Base-by-base conservation (phyloP, 192 early-diverging fungal species). In the Gigaspora rosea region DNA sequence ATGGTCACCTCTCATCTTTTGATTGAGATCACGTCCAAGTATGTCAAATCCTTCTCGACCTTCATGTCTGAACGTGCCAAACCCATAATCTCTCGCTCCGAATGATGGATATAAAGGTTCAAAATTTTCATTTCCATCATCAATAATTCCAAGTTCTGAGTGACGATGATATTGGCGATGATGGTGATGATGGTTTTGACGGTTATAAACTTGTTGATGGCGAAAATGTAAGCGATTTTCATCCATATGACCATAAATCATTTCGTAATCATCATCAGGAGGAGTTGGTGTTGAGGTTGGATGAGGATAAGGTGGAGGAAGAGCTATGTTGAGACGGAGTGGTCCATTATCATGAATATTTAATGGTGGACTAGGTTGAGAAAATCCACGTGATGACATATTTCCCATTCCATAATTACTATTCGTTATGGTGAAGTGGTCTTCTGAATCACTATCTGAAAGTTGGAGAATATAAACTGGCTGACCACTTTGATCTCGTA, bases 201-300 rank as follows among this genome's bases (percentile, higher is more conserved):
- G 32, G 47, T 41, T 36, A 50, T 46, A 20, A 48, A 46, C 20
- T 50, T 69, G n/a, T n/a, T n/a, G 67, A 69, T 69, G 67, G 0
- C n/a, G 47, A 69, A 7, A 69, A 11, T 69, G 67, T 27, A 62
- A 13, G 13, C 35, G 69, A 71, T 35, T 49, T 52, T 54, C 36
- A 5, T 41, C 36, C 2, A 41, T 41, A 5, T 5, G 2, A 41
- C 36, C 18, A 51, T 69, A 46, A 69, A 48, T n/a, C 47, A 69
- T 50, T 27, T 69, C 67, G 49, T 51, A 69, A 50, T 69, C 67
- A 6, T 69, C 67, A 16, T 69, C 67, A 32, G 67, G 67, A 48
- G 67, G 67, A 32, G 67, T 69, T 69, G 46, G 48, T 0, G 67
- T 69, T 27, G 67, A 48, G 11, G 65, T 47, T n/a, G 65, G 46